Percentiles rank a stretch among this genome's conserved stretches.
phyloP scores from a whole-genome alignment of 2,329 filamentous ascomycete genomes.

The Aaosphaeria pasadenensis region DNA sequence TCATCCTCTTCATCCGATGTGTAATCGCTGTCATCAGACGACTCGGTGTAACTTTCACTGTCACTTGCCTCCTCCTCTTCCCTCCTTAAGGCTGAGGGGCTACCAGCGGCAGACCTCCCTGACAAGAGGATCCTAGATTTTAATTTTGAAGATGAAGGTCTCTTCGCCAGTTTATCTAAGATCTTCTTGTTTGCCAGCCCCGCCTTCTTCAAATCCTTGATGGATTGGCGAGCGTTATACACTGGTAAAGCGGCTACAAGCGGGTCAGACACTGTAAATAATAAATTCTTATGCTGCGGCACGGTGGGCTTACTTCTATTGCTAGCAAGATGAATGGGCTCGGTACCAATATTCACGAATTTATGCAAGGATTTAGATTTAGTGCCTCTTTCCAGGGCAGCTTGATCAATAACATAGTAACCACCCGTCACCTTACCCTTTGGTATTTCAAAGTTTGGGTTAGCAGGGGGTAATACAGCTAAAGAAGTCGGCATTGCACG shows the following conservation, averaged over 20 bases:
- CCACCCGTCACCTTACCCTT: constrained; percentile 36
- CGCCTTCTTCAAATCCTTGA: constrained; percentile 44
- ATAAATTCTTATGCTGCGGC: not conserved
- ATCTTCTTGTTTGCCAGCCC: constrained; percentile 43
- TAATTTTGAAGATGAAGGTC: constrained; percentile 11
- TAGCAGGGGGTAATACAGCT: constrained; percentile 19
- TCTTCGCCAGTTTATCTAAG: constrained; percentile 26
- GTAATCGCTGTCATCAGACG: constrained; percentile 49
- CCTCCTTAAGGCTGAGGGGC: constrained; percentile 14
- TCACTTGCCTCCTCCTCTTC: constrained; percentile 36
- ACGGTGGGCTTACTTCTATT: constrained; percentile 41
- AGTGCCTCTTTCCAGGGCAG: constrained; percentile 41
- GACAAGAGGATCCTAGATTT: constrained; percentile 8
- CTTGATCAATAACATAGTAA: constrained; percentile 42
- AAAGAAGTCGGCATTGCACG: constrained; percentile 12
- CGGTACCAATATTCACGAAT: constrained; percentile 43
- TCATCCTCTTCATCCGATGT: constrained; percentile 55
- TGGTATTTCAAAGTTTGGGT: constrained; percentile 31
- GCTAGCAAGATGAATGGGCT: constrained; percentile 40
- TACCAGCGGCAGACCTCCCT: constrained; percentile 8
- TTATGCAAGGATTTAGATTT: constrained; percentile 43
- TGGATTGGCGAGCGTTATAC: constrained; percentile 43
- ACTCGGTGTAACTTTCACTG: constrained; percentile 46
- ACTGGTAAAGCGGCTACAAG: constrained; percentile 38
- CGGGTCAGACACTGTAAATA: constrained; percentile 13